Conservation (phyloP, 1,284 basidiomycete species). For the Mycena sp. region DNA sequence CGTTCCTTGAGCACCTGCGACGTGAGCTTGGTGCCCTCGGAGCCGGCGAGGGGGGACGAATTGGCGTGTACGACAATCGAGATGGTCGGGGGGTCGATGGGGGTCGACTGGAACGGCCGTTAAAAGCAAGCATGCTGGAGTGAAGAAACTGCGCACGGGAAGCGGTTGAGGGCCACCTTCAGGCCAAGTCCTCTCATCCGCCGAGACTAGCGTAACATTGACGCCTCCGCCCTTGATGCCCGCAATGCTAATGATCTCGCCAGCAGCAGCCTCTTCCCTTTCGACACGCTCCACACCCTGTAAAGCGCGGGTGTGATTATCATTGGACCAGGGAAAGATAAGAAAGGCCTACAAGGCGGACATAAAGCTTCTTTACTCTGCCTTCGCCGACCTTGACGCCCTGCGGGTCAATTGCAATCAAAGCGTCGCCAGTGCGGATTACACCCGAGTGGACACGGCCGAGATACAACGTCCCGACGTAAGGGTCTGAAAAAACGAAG, state of each 20-base stretch:
- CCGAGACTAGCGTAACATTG: slow-evolving; percentile 52
- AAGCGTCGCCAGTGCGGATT: slow-evolving; percentile 47
- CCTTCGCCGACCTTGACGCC: slow-evolving; percentile 57
- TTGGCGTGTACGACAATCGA: slow-evolving; percentile 57
- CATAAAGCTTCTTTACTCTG: slow-evolving; percentile 54
- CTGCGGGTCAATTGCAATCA: slow-evolving; percentile 49
- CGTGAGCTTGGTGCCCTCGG: slow-evolving; percentile 56
- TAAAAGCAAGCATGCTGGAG: background rate
- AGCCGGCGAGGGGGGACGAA: slow-evolving; percentile 54
- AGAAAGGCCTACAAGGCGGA: slow-evolving; percentile 13
- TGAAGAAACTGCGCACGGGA: slow-evolving; percentile 40
- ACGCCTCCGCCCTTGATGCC: slow-evolving; percentile 56
- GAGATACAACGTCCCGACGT: slow-evolving; percentile 55
- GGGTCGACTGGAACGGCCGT: slow-evolving; percentile 46
- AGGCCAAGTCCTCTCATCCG: slow-evolving; percentile 30
- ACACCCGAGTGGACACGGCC: slow-evolving; percentile 54
- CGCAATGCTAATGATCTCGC: slow-evolving; percentile 57
- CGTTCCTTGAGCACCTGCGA: slow-evolving; percentile 56
- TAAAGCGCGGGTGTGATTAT: background rate
- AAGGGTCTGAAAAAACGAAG: slow-evolving; percentile 43
- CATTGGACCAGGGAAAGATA: background rate
- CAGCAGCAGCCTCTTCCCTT: slow-evolving; percentile 50
- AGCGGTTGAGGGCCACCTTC: slow-evolving; percentile 51
- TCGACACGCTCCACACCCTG: slow-evolving; percentile 52
- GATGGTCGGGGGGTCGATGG: slow-evolving; percentile 59